Base-by-base conservation (phyloP, 768 basidiomycete species). In the Lentinula raphanica region DNA sequence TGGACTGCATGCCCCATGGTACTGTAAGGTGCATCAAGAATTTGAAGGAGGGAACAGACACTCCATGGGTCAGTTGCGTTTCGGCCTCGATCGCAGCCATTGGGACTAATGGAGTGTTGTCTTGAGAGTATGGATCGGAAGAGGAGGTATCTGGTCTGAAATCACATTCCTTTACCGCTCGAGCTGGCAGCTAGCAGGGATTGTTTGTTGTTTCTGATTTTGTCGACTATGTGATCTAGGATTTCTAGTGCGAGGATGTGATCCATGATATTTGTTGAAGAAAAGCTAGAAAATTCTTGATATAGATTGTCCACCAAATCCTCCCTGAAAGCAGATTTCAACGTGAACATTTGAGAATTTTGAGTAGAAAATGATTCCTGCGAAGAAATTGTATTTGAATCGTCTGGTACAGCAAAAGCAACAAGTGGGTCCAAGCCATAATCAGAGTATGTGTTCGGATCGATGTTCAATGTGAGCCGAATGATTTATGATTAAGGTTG, bases 281-380 rank as follows among this genome's bases (percentile, higher is more conserved):
- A n/a, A n/a, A n/a, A n/a, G n/a, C n/a, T n/a, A n/a, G n/a, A n/a
- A n/a, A n/a, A n/a, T 63, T 77, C 75, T 46, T 71, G 63, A 12
- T 68, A 66, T 19, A 77, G 70, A 49, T 67, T 67, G 27, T 66
- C 59, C 25, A 75, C 65, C 12, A 76, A 65, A 53, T 77, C 74
- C 28, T 71, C 70, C 27, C 76, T 68, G 61, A 77, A 63, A 2
- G 72, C 74, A 59, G 74, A 76, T 56, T 77, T 76, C 38, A 77
- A 66, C 1, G 59, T 56, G 13, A 60, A 29, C 4, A 7, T 28
- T 29, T 44, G 28, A 8, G n/a, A 23, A 27, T 35, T 15, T 19
- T 4, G 44, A 13, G 15, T 66, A 69, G 32, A 9, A 15, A 25
- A 8, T 32, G 3, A 12, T 35, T 29, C 36, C 28, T 42, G 15